Base-by-base conservation (phyloP, 129 eudicot species). In the Chrysanthemum makinoi region DNA sequence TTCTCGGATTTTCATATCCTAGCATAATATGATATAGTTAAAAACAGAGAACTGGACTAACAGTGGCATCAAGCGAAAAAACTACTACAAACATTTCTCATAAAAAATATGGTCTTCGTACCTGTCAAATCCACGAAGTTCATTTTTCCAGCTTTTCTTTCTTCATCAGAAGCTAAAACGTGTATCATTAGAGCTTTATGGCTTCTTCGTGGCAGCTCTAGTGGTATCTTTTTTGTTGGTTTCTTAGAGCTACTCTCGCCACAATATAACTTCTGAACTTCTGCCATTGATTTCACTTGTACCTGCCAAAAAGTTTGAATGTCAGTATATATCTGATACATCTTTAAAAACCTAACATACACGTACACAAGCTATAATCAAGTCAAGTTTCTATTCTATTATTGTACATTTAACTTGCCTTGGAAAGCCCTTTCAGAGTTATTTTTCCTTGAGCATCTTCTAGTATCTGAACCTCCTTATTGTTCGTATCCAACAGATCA, bases 91-190 rank as follows among this genome's bases (percentile, higher is more conserved):
- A 62, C 18, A 30, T 14, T 19, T 50, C 10, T 5, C 52, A 18
- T 33, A 15, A 16, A 63, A 19, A n/a, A 30, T 5, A 62, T 1
- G 15, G 33, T 47, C 61, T 58, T n/a, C 19, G 20, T 75, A 94
- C 99, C 96, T 82, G 97, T 91, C 70, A 94, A 75, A 75, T 94
- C 99, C 70, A 94, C 87, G 65, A 94, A 90, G 75, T 89, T 87
- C 76, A 94, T 82, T 83, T 84, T 87, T 61, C 89, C 86, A 24
- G 70, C 24, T 46, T 69, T 83, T 70, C 28, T 64, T 56, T 22
- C 68, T 56, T 67, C 86, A 53, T 83, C 79, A 33, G 26, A 44
- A 19, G 89, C 78, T 73, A 80, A 73, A 22, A 90, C 19, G 57
- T 78, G 79, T 69, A 94, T 76, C 80, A 83, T 94, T 72, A 88